Evolutionary conservation across 2,329 filamentous ascomycete species (phyloP).

Genomic region (Monilinia polystroma): DNA sequence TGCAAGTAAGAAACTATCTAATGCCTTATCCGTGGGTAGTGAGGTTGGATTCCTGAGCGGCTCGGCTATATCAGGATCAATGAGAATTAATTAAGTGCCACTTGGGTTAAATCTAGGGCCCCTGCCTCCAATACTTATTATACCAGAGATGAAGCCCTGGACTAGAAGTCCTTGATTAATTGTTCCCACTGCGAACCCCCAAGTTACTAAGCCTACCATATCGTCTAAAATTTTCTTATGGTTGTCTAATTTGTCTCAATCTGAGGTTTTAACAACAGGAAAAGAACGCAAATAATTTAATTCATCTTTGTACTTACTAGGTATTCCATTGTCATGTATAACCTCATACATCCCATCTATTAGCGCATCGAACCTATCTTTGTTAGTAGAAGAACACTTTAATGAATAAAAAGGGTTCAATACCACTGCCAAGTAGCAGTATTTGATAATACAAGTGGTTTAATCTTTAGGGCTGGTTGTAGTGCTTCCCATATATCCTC

Average conservation of each 20-base stretch:
- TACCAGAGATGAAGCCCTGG: not conserved
- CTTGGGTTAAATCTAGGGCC: not conserved
- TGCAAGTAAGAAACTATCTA: not conserved
- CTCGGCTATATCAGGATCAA: not conserved
- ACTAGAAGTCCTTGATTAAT: not conserved
- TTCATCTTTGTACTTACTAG: not conserved
- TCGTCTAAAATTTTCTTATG: not conserved
- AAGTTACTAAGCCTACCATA: not conserved
- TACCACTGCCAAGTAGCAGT: not conserved
- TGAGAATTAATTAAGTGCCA: not conserved
- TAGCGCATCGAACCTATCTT: slow-evolving; percentile 4
- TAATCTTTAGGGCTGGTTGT: slow-evolving; percentile 1
- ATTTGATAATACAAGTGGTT: not conserved
- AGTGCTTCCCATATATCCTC: slow-evolving; percentile 7
- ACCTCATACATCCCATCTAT: not conserved
- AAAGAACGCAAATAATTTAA: not conserved
- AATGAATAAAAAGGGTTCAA: not conserved
- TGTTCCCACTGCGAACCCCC: not conserved
- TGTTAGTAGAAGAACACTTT: not conserved
- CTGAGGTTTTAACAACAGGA: not conserved
- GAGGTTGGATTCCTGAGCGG: not conserved
- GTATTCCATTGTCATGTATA: not conserved
- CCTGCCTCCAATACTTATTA: not conserved
- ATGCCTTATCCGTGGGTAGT: slow-evolving; percentile 1
- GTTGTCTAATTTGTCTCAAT: not conserved